Conservation (phyloP, 2,329 filamentous ascomycete genomes). For the Trichoderma lentiforme region DNA sequence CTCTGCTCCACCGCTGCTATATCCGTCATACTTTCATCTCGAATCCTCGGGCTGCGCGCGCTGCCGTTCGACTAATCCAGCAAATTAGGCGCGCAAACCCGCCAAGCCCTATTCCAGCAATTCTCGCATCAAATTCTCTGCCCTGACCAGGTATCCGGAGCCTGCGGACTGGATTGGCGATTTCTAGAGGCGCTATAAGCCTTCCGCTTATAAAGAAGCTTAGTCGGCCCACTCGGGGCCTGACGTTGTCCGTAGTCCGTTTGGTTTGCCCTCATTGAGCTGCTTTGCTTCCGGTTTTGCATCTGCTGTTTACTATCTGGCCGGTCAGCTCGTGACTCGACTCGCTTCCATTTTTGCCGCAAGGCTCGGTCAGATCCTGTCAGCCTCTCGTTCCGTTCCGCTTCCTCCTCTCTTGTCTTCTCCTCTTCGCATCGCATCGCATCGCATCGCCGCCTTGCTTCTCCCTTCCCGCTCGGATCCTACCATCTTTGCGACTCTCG, state of each 20-base stretch:
- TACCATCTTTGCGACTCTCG: background rate
- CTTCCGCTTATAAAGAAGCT: constrained; percentile 13
- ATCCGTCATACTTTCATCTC: background rate
- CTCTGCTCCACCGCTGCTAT: constrained; percentile 1
- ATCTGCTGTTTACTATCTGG: background rate
- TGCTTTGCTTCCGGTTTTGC: background rate
- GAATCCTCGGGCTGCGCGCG: background rate
- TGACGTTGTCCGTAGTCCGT: constrained; percentile 13
- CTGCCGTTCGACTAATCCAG: background rate
- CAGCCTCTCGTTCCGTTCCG: background rate
- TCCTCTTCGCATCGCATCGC: background rate
- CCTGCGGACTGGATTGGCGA: background rate
- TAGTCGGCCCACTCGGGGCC: constrained; percentile 14
- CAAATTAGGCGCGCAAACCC: background rate
- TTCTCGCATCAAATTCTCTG: background rate
- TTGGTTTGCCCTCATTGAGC: background rate
- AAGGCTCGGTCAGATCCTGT: background rate
- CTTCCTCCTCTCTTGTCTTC: background rate
- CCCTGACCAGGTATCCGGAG: constrained; percentile 2
- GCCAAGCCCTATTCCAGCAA: background rate
- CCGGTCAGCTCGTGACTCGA: constrained; percentile 9
- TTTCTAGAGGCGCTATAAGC: background rate
- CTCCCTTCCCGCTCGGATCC: background rate
- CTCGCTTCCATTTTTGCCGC: background rate
- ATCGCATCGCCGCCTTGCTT: background rate